phyloP scores from a whole-genome alignment of 768 basidiomycete species.

The Kwoniella sp. region DNA sequence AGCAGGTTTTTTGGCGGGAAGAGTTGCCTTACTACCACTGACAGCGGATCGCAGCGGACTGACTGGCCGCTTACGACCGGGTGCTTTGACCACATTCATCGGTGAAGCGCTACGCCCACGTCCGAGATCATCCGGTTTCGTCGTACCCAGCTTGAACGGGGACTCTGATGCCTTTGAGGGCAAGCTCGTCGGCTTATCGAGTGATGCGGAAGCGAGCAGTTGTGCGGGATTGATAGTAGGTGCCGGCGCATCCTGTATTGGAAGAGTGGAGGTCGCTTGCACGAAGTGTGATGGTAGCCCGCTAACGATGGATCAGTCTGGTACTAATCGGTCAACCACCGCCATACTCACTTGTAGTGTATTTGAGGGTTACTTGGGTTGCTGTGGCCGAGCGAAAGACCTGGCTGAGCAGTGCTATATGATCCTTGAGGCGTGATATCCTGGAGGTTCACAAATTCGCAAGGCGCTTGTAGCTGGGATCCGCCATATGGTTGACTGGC shows the following conservation, averaged over 20 bases:
- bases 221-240: neutral
- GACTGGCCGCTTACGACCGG: conserved; percentile 8
- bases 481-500: neutral
- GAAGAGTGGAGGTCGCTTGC: no score
- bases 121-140: no score
- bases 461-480: no score
- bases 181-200: neutral
- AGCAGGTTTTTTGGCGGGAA: neutral
- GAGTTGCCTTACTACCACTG: neutral
- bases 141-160: no score
- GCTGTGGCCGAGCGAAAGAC: neutral
- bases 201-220: neutral
- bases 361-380: neutral
- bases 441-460: conserved; percentile 12
- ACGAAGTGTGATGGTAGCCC: neutral
- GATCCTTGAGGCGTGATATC: conserved; percentile 10
- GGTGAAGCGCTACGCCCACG: no score
- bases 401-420: no score
- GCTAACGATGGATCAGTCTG: neutral
- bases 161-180: no score
- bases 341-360: neutral
- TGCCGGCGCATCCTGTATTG: no score
- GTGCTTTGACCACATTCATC: no score
- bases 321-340: neutral
- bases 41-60: neutral